These are phyloP conservation scores for Sphaerulina populicola DNA, from an alignment of 2,329 filamentous ascomycete species.

Conservation along the genomic window DNA sequence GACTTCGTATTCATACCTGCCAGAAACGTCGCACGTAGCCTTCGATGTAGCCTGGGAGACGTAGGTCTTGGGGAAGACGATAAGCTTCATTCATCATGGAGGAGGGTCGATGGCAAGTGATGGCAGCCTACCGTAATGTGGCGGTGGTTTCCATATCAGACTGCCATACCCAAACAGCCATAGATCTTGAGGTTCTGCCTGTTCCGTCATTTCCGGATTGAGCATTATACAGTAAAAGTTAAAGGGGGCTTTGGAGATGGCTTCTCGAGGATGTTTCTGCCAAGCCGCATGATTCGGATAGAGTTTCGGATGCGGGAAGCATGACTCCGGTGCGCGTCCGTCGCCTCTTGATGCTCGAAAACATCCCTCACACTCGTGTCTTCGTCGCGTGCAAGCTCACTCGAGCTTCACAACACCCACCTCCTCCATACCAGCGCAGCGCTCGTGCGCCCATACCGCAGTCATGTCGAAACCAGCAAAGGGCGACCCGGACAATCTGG, in stretches of 20 bases:
- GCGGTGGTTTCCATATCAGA: conserved; percentile 96
- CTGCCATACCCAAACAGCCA: conserved; percentile 99
- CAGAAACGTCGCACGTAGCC: conserved; percentile 94
- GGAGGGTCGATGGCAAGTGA: neutral
- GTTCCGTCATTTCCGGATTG: neutral
- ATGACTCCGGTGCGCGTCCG: neutral
- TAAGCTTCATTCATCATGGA: neutral
- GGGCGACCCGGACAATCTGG: conserved; percentile 28
- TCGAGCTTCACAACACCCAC: neutral
- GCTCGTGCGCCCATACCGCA: neutral
- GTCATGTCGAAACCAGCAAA: conserved; percentile 28
- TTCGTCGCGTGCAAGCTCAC: conserved; percentile 5
- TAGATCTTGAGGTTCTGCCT: conserved; percentile 46
- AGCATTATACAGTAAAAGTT: too few relatives aligned
- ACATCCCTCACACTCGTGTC: neutral
- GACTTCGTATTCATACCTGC: conserved; percentile 60
- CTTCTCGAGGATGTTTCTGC: neutral
- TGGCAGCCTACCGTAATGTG: conserved; percentile 68
- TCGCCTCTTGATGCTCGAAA: neutral
- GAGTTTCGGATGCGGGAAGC: too few relatives aligned
- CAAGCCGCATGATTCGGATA: too few relatives aligned
- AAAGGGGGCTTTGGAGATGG: neutral
- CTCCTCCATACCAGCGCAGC: neutral
- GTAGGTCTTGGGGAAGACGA: conserved; percentile 52
- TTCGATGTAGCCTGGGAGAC: conserved; percentile 80